A percentile compares a stretch with the other conserved stretches of the same genome.
Conservation (phyloP, 2,329 filamentous ascomycete genomes). For the Didymella lethalis region DNA sequence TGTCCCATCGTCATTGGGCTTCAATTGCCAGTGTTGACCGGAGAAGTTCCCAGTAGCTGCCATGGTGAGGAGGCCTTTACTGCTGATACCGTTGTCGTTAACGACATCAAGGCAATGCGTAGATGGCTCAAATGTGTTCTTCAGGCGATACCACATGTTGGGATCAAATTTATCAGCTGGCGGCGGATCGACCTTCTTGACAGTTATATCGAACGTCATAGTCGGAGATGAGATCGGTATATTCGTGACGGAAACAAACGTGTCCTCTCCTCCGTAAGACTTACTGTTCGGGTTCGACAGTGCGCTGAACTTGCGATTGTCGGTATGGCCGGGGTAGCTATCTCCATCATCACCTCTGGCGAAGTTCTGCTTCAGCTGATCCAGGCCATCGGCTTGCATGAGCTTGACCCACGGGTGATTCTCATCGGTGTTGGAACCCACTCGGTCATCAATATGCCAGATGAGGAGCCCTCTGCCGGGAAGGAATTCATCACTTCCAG, state of each 20-base stretch:
- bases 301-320: slow-evolving; percentile 26
- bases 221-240: slow-evolving; percentile 24
- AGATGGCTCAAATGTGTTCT: slow-evolving; percentile 25
- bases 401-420: slow-evolving; percentile 32
- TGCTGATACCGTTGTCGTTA: slow-evolving; percentile 29
- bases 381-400: slow-evolving; percentile 35
- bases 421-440: slow-evolving; percentile 28
- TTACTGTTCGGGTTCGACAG: slow-evolving; percentile 30
- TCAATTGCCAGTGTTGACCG: slow-evolving; percentile 40
- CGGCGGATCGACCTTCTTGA: slow-evolving; percentile 21
- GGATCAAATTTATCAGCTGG: slow-evolving; percentile 22
- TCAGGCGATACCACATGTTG: slow-evolving; percentile 35
- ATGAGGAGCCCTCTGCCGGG: slow-evolving; percentile 33
- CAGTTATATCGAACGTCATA: slow-evolving; percentile 35
- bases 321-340: slow-evolving; percentile 27
- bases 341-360: slow-evolving; percentile 32
- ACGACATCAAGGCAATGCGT: slow-evolving; percentile 35
- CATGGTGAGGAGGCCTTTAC: slow-evolving; percentile 28
- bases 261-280: slow-evolving; percentile 28
- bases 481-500: slow-evolving; percentile 30
- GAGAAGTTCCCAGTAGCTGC: slow-evolving; percentile 27
- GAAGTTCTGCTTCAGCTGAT: slow-evolving; percentile 22
- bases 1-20: slow-evolving; percentile 24
- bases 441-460: slow-evolving; percentile 35
- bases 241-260: slow-evolving; percentile 31